Base-by-base conservation (phyloP, 1,284 basidiomycete species). In the Irpex sp. region DNA sequence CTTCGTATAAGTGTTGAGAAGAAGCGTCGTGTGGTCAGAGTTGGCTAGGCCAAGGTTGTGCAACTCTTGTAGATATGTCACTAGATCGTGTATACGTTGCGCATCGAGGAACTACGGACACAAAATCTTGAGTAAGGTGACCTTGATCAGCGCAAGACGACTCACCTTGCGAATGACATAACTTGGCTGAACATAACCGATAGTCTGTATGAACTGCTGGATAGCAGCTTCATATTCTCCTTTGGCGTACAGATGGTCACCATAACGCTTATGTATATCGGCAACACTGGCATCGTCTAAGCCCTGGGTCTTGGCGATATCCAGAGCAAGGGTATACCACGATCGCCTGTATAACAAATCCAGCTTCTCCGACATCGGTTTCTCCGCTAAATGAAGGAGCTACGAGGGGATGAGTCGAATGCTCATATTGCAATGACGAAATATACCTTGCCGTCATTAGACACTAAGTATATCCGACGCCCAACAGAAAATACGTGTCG, bases 1-100 rank as follows among this genome's bases (percentile, higher is more conserved):
- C 75, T 99, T 99, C 55, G 97, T 97, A 76, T 98, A 99, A 40
- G 96, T 97, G 74, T 97, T 97, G 21, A 97, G 84, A 3, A 97
- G 83, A 2, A 99, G 86, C 0, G 97, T 99, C 0, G 96, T 99
- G 74, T 98, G 97, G 70, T 99, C 97, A 0, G 96, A 89, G 71
- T 97, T 98, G 8, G 97, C 97, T 3, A 97, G 85, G 0, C 92
- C 92, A 0, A 89, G 82, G 1, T 92, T 82, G 71, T 99, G 97
- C 0, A 99, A 81, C 73, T 97, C 96, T 82, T 99, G 96, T 1
- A 99, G 83, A 74, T 98, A 99, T 1, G 92, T 93, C 13, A 94
- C 96, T 59, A 99, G 89, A 72, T 96, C 95, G 65, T 94, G 90
- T 62, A 98, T 98, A 3, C 97, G 82, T 74, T 99, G 97, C 0